A percentile compares a stretch with the other conserved stretches of the same genome.
Conservation (phyloP, 257 asterid species). For the Solanum appendiculatum region DNA sequence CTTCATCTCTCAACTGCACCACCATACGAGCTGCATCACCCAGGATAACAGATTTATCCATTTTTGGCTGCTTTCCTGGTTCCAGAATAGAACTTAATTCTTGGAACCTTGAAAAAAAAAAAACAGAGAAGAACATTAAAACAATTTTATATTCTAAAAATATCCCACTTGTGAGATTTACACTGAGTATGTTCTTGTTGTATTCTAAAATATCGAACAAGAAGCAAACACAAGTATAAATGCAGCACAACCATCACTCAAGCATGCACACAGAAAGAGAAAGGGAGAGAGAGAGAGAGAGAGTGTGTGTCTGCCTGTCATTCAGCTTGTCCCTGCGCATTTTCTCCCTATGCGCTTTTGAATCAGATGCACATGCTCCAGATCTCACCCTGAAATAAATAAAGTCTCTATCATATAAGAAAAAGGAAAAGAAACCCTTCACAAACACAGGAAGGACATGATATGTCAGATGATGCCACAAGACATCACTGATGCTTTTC, state of each 20-base stretch:
- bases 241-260: background rate
- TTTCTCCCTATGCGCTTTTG: conserved; percentile 56
- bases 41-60: conserved; percentile 38
- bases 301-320: conserved; percentile 31
- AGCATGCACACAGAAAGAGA: background rate
- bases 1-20: conserved; percentile 47
- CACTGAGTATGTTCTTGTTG: background rate
- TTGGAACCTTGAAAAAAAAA: conserved; percentile 33
- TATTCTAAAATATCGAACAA: background rate
- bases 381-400: conserved; percentile 21
- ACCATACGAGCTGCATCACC: conserved; percentile 43
- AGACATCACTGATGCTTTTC: background rate
- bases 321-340: conserved; percentile 53
- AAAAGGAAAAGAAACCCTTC: background rate
- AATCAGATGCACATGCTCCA: conserved; percentile 34
- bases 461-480: background rate
- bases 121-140: background rate
- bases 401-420: background rate
- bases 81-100: conserved; percentile 46
- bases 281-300: background rate
- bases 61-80: conserved; percentile 53
- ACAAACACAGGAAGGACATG: background rate
- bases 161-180: background rate
- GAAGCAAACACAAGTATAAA: background rate
- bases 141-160: background rate